Conservation (phyloP, 768 basidiomycete species). For the Tremella mesenterica region DNA sequence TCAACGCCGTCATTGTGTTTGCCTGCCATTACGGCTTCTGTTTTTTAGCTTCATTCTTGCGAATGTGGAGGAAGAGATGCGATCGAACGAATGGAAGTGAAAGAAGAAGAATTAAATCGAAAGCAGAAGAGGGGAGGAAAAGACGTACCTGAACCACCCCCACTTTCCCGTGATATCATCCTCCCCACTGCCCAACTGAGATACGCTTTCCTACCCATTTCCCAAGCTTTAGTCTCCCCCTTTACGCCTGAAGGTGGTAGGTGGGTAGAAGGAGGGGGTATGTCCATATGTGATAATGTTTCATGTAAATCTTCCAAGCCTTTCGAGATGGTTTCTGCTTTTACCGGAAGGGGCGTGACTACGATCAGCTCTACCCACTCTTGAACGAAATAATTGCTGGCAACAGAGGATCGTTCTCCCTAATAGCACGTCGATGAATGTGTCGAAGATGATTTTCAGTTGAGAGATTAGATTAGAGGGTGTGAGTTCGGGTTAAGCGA, state of each 20-base stretch:
- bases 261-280: conserved; percentile 47
- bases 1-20: too few species aligned
- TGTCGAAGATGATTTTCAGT: background rate
- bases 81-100: too few species aligned
- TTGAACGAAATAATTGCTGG: too few species aligned
- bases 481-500: background rate
- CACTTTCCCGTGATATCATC: too few species aligned
- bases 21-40: too few species aligned
- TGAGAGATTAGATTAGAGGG: background rate
- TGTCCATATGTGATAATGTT: conserved; percentile 49
- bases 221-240: conserved; percentile 68
- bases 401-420: too few species aligned
- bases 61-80: too few species aligned
- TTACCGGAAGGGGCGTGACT: background rate
- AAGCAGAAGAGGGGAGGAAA: too few species aligned
- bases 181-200: conserved; percentile 59
- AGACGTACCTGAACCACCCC: too few species aligned
- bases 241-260: conserved; percentile 37
- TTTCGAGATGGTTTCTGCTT: conserved; percentile 11
- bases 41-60: too few species aligned
- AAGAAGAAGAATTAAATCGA: too few species aligned
- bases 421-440: conserved; percentile 5
- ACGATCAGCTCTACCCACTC: background rate
- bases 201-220: conserved; percentile 65
- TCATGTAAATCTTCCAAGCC: conserved; percentile 47